Evolutionary conservation across 108 stramenopile species (phyloP), one percentile per base, ranked within the genome.

Genomic region (Asterionellopsis glacialis): DNA sequence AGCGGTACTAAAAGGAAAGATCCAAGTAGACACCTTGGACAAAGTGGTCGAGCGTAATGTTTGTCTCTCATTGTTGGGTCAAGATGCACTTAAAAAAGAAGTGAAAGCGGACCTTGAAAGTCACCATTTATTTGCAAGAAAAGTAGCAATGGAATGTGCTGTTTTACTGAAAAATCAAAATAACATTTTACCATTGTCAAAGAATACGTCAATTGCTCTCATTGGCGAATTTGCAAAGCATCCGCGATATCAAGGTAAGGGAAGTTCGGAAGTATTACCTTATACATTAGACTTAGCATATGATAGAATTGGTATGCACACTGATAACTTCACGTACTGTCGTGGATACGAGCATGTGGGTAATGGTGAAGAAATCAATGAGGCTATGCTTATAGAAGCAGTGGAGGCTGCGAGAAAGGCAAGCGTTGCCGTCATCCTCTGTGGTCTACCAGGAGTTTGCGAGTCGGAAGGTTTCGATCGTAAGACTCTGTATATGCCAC

Each of bases 401-500:
- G 53, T 64, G 9, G 55, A 58, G 16, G 76, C 74, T 4, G 26
- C 14, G 21, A 49, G 59, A 44, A 24, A 40, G 0, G 43, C 62
- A 13, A 58, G 77, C 11, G 79, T 75, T 0, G 81, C 73, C 19
- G 22, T 83, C 21, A 19, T 83, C 6, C 68, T 79, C 19, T 41
- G 85, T 16, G 85, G 86, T 11, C 56, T 85, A 7, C 76, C 82
- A 14, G 79, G 81, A 47, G 70, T 80, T 26, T 48, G 68, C 45
- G 77, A 79, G 50, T 64, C 80, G 13, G 90, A 91, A 61, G 85
- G 85, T 19, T 67, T 71, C 25, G 90, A 91, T 58, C 64, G 90
- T 12, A 22, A 45, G 11, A 58, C 64, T 7, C 39, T 85, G 18
- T 45, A 59, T 0, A 23, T 72, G 1, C 81, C 81, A 27, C 41